Base-by-base conservation (phyloP, 108 stramenopile species). In the Aurantiochytrium sp. region DNA sequence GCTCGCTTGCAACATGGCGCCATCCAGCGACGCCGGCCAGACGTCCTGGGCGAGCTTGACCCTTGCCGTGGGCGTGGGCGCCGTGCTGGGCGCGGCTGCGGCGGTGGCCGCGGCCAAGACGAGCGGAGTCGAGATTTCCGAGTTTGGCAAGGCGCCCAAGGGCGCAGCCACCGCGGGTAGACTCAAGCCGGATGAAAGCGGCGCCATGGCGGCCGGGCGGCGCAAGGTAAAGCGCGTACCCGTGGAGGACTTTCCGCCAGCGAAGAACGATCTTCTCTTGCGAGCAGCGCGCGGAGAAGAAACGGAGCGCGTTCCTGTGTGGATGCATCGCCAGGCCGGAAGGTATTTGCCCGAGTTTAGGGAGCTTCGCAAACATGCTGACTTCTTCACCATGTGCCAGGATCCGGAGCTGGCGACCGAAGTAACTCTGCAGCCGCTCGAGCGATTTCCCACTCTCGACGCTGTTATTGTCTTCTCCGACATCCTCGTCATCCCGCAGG, bases 311-410 rank as follows among this genome's bases (percentile, higher is more conserved):
- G 96, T 97, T 0, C 99, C 99, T 16, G 98, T 99, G 23, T 99
- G 99, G 99, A 93, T 98, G 88, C 98, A 98, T 97, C 96, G 99
- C 87, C 99, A 99, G 91, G 99, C 98, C 14, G 99, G 99, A 5
- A 72, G 88, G 21, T 99, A 99, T 94, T 98, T 99, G 97, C 93
- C 95, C 35, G 98, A 96, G 29, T 99, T 98, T 91, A 96, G 99
- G 53, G 96, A 96, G 60, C 97, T 97, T 90, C 96, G 96, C 44
- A 96, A 97, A 60, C 96, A 96, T 73, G 96, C 95, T 88, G 96
- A 97, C 44, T 99, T 99, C 93, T 90, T 90, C 89, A 45, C 73
- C 42, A 96, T 98, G 43, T 96, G 95, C 29, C 98, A 99, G 91
- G 98, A 97, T 12, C 97, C 99, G 8, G 93, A 93, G 28, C 96